Evolutionary conservation across 768 basidiomycete genomes (phyloP).

Genomic region (Lactarius pseudohatsudake): DNA sequence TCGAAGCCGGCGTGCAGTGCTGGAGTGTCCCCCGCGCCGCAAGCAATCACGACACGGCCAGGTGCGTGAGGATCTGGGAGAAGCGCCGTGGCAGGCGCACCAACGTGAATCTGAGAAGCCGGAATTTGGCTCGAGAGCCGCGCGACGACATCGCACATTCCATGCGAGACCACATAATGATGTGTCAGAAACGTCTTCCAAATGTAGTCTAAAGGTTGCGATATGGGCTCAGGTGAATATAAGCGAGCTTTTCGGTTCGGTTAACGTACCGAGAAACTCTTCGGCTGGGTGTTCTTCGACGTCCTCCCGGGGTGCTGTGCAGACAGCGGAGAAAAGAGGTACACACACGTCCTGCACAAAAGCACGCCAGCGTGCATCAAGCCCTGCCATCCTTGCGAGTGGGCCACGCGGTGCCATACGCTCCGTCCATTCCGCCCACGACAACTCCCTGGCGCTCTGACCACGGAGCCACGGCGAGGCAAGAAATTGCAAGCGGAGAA

Average conservation of each 20-base stretch:
- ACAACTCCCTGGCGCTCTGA: conserved; percentile 34
- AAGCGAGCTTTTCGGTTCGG: not conserved
- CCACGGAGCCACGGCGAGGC: conserved; percentile 35
- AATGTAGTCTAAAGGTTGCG: conserved; percentile 51
- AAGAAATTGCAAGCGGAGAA: conserved; percentile 31
- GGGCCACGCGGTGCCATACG: conserved; percentile 43
- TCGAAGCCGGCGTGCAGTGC: conserved; percentile 50
- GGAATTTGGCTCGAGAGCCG: conserved; percentile 46
- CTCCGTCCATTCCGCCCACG: conserved; percentile 51
- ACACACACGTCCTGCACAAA: conserved; percentile 57
- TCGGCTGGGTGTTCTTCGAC: conserved; percentile 59
- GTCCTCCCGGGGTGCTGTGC: conserved; percentile 59
- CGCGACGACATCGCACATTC: conserved; percentile 57
- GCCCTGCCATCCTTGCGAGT: conserved; percentile 43
- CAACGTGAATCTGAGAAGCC: conserved; percentile 51
- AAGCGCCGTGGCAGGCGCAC: conserved; percentile 50
- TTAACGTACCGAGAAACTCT: conserved; percentile 59
- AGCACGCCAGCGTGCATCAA: conserved; percentile 51
- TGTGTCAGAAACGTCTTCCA: conserved; percentile 64
- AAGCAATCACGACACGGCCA: conserved; percentile 42
- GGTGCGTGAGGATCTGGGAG: conserved; percentile 39
- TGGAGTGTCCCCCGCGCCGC: conserved; percentile 32
- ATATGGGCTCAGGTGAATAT: not conserved
- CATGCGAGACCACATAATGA: conserved; percentile 64
- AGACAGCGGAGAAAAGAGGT: conserved; percentile 71